Conservation (phyloP, 2,329 filamentous ascomycete species). For the Blastomyces parvus region DNA sequence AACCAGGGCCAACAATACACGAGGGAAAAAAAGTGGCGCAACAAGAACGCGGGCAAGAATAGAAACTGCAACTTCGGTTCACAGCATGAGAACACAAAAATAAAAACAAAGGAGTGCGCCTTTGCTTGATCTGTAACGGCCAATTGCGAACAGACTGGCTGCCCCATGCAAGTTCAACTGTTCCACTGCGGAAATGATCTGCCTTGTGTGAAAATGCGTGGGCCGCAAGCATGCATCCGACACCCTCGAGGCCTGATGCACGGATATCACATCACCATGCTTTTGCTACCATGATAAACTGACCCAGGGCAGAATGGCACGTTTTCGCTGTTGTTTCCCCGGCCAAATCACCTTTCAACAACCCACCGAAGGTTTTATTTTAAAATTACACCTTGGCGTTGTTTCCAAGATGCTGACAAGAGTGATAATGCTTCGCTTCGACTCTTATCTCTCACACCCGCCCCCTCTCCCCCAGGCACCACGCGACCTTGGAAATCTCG, state of each 20-base stretch:
- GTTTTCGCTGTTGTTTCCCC: constrained; percentile 1
- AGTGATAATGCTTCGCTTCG: background rate
- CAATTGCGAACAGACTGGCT: background rate
- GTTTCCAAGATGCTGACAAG: background rate
- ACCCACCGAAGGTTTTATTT: background rate
- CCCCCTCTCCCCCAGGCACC: background rate
- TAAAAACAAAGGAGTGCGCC: background rate
- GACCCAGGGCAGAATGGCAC: background rate
- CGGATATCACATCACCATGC: constrained; percentile 1
- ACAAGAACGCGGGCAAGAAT: background rate
- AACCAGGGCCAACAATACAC: too few relatives aligned
- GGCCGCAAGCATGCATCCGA: constrained; percentile 1
- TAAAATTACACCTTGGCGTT: background rate
- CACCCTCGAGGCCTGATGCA: background rate
- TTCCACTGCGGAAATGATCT: background rate
- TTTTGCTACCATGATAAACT: background rate
- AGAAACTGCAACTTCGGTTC: background rate
- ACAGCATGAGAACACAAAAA: too few relatives aligned
- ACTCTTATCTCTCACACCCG: background rate
- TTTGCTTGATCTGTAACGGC: background rate
- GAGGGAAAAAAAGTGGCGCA: background rate
- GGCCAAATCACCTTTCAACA: constrained; percentile 1
- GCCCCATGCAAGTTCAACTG: background rate
- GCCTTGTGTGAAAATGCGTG: background rate
- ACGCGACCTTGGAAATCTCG: background rate